These are phyloP conservation scores for Penicillium paxilli DNA, from an alignment of 495 filamentous ascomycete species.

Conservation along the genomic window DNA sequence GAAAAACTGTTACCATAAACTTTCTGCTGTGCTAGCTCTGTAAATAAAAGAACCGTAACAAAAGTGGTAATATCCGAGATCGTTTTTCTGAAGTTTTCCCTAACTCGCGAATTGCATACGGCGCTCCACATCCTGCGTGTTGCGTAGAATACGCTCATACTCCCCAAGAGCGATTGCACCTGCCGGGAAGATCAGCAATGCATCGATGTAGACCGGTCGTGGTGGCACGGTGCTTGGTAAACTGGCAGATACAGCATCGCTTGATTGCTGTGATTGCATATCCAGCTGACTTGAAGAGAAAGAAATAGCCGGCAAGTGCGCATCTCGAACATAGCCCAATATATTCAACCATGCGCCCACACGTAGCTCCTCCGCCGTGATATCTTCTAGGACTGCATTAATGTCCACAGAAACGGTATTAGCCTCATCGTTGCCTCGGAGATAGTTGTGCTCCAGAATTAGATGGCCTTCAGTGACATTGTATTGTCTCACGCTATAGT, in stretches of 20 bases:
- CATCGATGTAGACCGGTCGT: slow-evolving; percentile 54
- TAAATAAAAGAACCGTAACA: background rate
- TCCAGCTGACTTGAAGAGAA: slow-evolving; percentile 12
- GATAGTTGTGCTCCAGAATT: slow-evolving; percentile 66
- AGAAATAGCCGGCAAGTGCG: slow-evolving; percentile 6
- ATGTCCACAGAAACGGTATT: slow-evolving; percentile 65
- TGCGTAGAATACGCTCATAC: slow-evolving; percentile 56
- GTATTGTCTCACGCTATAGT: slow-evolving; percentile 68
- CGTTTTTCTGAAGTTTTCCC: background rate
- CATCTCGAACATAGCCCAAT: slow-evolving; percentile 70
- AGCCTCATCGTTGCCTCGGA: slow-evolving; percentile 31
- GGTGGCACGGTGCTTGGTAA: slow-evolving; percentile 3
- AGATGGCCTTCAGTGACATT: slow-evolving; percentile 57
- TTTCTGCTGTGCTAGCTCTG: background rate
- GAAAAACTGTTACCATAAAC: background rate
- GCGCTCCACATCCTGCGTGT: slow-evolving; percentile 35
- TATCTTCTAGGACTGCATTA: slow-evolving; percentile 62
- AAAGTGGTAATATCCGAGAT: background rate
- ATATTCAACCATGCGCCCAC: slow-evolving; percentile 91
- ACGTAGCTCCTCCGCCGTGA: slow-evolving; percentile 63
- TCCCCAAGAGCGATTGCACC: slow-evolving; percentile 60
- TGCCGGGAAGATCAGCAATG: slow-evolving; percentile 65
- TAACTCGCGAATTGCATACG: slow-evolving; percentile 1
- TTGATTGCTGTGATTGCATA: slow-evolving; percentile 2
- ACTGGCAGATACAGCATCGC: background rate